Evolutionary conservation across 2,329 filamentous ascomycete genomes (phyloP).

Genomic region (Capronia epimyces): DNA sequence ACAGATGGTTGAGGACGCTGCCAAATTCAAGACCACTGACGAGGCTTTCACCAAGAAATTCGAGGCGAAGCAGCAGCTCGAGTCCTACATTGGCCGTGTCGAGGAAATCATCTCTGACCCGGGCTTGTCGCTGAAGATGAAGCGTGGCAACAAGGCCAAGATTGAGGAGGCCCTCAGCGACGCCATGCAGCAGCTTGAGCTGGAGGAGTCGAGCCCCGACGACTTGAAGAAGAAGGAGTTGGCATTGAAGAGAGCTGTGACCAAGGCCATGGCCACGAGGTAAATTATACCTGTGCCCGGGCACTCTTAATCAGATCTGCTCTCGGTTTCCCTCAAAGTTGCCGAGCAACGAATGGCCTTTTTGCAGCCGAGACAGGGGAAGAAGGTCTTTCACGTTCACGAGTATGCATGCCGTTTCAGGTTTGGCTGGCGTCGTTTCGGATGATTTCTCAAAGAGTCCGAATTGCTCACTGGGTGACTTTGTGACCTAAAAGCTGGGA

Average conservation of each 20-base stretch:
- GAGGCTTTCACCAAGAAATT: slow-evolving; percentile 99
- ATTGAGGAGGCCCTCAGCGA: slow-evolving; percentile 95
- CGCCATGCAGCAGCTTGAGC: slow-evolving; percentile 94
- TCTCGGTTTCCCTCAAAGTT: too few relatives aligned
- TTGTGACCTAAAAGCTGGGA: neutral
- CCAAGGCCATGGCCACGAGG: slow-evolving; percentile 93
- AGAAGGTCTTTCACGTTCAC: slow-evolving; percentile 8
- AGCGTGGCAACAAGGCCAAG: slow-evolving; percentile 99
- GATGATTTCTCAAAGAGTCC: slow-evolving; percentile 5
- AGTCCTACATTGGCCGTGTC: slow-evolving; percentile 96
- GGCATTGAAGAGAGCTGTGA: slow-evolving; percentile 92
- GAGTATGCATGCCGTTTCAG: slow-evolving; percentile 14
- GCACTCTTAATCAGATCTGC: too few relatives aligned
- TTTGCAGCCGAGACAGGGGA: neutral
- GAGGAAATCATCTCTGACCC: slow-evolving; percentile 99
- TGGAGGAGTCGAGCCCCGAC: slow-evolving; percentile 84
- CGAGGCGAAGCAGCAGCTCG: slow-evolving; percentile 97
- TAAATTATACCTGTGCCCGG: slow-evolving; percentile 45
- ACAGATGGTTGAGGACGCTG: slow-evolving; percentile 93
- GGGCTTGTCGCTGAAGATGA: slow-evolving; percentile 90
- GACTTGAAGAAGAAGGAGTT: slow-evolving; percentile 99
- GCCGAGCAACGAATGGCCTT: neutral
- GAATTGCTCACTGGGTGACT: neutral
- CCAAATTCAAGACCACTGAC: slow-evolving; percentile 97
- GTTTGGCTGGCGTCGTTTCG: slow-evolving; percentile 17